Evolutionary conservation across 108 stramenopile species (phyloP), one percentile per base, ranked within the genome.

Genomic region (Cyclotella baltica): DNA sequence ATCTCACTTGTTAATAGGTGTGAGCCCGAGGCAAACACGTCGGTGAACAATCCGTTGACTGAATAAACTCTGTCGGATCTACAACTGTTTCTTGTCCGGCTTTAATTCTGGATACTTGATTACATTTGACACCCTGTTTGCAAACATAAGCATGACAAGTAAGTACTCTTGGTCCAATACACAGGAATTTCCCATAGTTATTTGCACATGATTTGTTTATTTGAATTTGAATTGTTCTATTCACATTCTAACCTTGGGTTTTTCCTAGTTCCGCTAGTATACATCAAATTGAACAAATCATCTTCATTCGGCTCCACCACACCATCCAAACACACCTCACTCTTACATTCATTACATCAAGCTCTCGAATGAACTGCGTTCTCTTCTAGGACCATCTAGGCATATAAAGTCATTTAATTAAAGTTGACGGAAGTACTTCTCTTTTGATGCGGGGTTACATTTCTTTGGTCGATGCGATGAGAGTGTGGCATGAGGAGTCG

Each of bases 1-100:
- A 15, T 13, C 62, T 67, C 40, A 78, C 77, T 83, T 90, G 96
- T 38, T 97, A 96, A 82, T 96, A 97, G 43, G 89, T 92, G 77
- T 99, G 98, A 10, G 97, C 96, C 97, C 97, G 98, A 8, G 97
- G 97, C 25, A 98, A 77, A 83, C 98, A 97, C 9, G 95, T 89
- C 20, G 97, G 75, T 46, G 93, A n/a, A 65, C 90, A 73, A 86
- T 94, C 93, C 0, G 58, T 75, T 38, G 89, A 81, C 20, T 67
- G 77, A 50, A 93, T 77, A 31, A 97, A 85, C 18, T 92, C 93
- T 20, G 85, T 75, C 0, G 92, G 87, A 74, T 93, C 78, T 35
- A 88, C 85, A 19, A 86, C 87, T 80, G 95, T 80, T 23, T 83
- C 72, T 30, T 96, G 74, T 1, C 89, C 95, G 16, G 84, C 88